Evolutionary conservation across 1,139 yeast species (phyloP), one percentile per base, ranked within the genome.

Genomic region (Casaregolazyma suthepensis): DNA sequence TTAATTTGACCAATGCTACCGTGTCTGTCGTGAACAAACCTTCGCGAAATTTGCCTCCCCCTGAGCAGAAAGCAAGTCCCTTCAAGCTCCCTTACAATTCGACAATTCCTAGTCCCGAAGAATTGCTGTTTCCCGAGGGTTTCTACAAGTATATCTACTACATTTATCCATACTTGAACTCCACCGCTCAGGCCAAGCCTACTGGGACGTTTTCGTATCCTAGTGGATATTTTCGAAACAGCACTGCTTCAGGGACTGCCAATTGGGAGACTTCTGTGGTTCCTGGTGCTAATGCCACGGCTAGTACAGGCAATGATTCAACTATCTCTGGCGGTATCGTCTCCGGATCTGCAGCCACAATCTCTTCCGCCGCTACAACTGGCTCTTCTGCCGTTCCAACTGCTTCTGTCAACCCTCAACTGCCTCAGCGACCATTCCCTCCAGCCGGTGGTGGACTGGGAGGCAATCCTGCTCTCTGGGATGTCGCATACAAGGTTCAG

Each of bases 401-500:
- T 35, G 40, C 40, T 13, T n/a, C 40, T 35, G 40, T 35, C 17
- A 35, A 35, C 40, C 50, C 50, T 9, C 42, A 47, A 15, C 77
- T 10, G 74, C 73, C 29, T 61, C 62, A 61, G 29, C 64, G 59
- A 48, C 63, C 54, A 45, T 62, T 54, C 79, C 81, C 78, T 3
- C 63, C 75, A 7, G 72, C 82, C 13, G 86, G 86, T 1, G 86
- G 85, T 26, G 84, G 81, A 0, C 66, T 79, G 37, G 87, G 86
- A 1, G 80, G 79, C 1, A 71, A 74, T 59, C 75, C 74, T n/a
- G 75, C 73, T 2, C 65, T 75, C 45, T 76, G 76, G 75, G 73
- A 73, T 38, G 62, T 61, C 10, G 69, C 79, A 50, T 81, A 80
- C 64, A 68, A 73, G 48, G 82, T 80, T 7, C 67, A 71, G 46